Conservation (phyloP, 2,329 filamentous ascomycete genomes). For the Aspergillus sp. region DNA sequence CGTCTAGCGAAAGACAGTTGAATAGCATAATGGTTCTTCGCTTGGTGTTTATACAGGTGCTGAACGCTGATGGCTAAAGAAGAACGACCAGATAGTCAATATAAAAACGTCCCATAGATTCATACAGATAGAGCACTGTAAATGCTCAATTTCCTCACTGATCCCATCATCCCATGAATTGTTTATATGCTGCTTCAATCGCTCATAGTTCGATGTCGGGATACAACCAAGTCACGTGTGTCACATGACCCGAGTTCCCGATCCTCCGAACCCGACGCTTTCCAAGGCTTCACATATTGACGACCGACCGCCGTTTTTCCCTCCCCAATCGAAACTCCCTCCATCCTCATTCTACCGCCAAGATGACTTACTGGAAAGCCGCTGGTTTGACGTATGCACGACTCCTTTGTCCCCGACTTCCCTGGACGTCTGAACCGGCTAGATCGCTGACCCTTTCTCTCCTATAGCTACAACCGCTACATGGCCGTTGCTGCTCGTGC, state of each 20-base stretch:
- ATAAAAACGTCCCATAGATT: too few relatives aligned
- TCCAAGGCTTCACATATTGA: conserved; percentile 26
- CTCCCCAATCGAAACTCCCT: conserved; percentile 23
- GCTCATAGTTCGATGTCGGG: neutral
- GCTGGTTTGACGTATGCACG: conserved; percentile 82
- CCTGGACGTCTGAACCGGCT: neutral
- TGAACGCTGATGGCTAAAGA: too few relatives aligned
- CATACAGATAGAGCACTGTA: too few relatives aligned
- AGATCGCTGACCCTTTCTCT: conserved; percentile 21
- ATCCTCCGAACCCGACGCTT: conserved; percentile 30
- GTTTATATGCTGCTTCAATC: neutral
- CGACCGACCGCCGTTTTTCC: conserved; percentile 16
- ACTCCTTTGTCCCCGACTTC: conserved; percentile 18
- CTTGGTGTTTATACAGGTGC: too few relatives aligned
- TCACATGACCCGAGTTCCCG: conserved; percentile 25
- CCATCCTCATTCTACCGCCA: conserved; percentile 39
- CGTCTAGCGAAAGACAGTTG: too few relatives aligned
- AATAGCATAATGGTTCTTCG: too few relatives aligned
- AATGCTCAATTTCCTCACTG: too few relatives aligned
- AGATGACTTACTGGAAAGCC: conserved; percentile 98
- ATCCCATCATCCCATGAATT: neutral
- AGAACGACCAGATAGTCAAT: too few relatives aligned
- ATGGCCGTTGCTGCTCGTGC: conserved; percentile 89
- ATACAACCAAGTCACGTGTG: conserved; percentile 18
- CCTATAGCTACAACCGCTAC: conserved; percentile 96